Percentiles rank a stretch among this genome's conserved stretches.
phyloP scores from a whole-genome alignment of 2,329 filamentous ascomycete species.

The Neofusicoccum parvum region DNA sequence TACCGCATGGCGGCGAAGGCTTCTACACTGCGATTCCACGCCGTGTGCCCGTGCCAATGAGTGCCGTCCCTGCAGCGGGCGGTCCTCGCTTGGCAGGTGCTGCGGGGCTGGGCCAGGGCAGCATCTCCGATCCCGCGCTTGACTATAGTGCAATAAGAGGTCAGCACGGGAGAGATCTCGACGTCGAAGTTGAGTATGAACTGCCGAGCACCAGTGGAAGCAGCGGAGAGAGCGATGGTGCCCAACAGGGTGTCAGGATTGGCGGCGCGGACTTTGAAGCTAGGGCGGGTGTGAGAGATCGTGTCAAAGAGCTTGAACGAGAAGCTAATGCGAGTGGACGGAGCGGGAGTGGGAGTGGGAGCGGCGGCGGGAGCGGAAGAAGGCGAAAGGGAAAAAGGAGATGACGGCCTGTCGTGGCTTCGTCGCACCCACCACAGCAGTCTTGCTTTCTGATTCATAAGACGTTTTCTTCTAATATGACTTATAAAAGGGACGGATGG shows the following conservation, averaged over 20 bases:
- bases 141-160: not conserved
- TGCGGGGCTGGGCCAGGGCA: not conserved
- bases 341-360: slow-evolving; percentile 4
- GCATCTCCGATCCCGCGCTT: slow-evolving; percentile 10
- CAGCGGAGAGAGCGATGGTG: slow-evolving; percentile 13
- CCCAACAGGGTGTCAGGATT: not conserved
- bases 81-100: not conserved
- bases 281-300: not conserved
- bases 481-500: not conserved
- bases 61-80: not conserved
- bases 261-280: not conserved
- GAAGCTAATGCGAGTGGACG: slow-evolving; percentile 10
- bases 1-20: slow-evolving; percentile 24
- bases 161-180: not conserved
- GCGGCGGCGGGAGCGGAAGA: slow-evolving; percentile 1
- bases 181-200: slow-evolving; percentile 19
- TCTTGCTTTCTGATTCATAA: not conserved
- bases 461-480: not conserved
- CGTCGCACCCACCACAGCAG: too few species aligned
- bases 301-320: slow-evolving; percentile 5
- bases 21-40: slow-evolving; percentile 36
- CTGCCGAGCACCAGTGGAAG: slow-evolving; percentile 7
- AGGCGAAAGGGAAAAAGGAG: slow-evolving; percentile 4
- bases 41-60: slow-evolving; percentile 36
- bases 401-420: not conserved